Evolutionary conservation across 768 basidiomycete species (phyloP).

Genomic region (Auriscalpium orientale): DNA sequence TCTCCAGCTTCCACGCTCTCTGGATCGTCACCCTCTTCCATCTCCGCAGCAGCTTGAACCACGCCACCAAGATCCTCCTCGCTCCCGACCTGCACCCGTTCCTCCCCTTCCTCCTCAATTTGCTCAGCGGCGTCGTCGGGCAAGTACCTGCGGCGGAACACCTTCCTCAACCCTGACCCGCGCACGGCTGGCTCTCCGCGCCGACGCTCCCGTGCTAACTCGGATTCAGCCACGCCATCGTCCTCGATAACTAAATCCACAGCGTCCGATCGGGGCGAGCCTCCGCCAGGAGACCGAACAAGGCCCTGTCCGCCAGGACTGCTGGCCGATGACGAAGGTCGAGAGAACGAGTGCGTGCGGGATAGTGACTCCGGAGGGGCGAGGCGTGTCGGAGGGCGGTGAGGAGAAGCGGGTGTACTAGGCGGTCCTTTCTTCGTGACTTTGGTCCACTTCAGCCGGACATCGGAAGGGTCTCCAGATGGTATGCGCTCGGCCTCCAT

Average conservation of each 20-base stretch:
- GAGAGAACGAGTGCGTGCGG: background rate
- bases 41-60: background rate
- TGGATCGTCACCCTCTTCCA: background rate
- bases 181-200: conserved; percentile 52
- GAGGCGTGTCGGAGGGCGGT: background rate
- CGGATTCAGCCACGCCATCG: conserved; percentile 42
- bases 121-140: conserved; percentile 33
- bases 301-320: background rate
- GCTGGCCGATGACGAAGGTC: background rate
- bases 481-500: conserved; percentile 35
- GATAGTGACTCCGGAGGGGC: background rate
- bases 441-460: conserved; percentile 42
- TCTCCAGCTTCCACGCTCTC: background rate
- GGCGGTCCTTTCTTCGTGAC: conserved; percentile 10
- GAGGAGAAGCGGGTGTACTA: conserved; percentile 4
- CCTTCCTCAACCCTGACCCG: conserved; percentile 37
- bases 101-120: conserved; percentile 28
- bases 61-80: background rate
- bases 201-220: conserved; percentile 43
- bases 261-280: conserved; percentile 50
- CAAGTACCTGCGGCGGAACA: conserved; percentile 45
- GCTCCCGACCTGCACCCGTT: conserved; percentile 13
- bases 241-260: conserved; percentile 86
- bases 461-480: conserved; percentile 27
- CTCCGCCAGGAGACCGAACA: conserved; percentile 12